Evolutionary conservation across 2,329 filamentous ascomycete species (phyloP).

Genomic region (Neofusicoccum kwambonambiense): DNA sequence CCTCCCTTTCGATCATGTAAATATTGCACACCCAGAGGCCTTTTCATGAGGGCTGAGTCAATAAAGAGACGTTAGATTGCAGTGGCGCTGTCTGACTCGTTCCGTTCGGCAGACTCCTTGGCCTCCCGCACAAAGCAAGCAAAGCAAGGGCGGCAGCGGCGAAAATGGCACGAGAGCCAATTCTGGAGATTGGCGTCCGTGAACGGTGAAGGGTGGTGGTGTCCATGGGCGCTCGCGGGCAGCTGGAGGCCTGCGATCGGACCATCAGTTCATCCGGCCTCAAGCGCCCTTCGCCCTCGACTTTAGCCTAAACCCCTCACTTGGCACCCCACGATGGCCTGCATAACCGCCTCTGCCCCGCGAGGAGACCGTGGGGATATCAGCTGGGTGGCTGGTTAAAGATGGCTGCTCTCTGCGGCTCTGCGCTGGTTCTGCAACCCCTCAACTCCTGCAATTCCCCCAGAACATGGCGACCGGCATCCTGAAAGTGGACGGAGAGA

Average conservation of each 20-base stretch:
- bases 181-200: not conserved
- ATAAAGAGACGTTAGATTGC: not conserved
- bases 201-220: not conserved
- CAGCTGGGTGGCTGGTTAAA: not conserved
- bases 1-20: not conserved
- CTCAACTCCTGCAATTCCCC: not conserved
- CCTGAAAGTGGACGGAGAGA: constrained; percentile 42
- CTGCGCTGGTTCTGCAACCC: too few relatives aligned
- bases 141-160: too few relatives aligned
- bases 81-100: too few relatives aligned
- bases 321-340: not conserved
- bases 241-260: not conserved
- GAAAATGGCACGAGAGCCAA: too few relatives aligned
- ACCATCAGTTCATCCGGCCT: not conserved
- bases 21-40: not conserved
- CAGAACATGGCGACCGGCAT: constrained; percentile 21
- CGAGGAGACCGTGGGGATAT: not conserved
- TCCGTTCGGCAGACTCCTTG: too few relatives aligned
- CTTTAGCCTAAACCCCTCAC: constrained; percentile 10
- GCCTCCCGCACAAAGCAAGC: too few relatives aligned
- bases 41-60: not conserved
- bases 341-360: not conserved
- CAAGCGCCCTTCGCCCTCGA: not conserved
- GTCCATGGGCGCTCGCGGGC: not conserved
- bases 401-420: not conserved